phyloP scores from a whole-genome alignment of 495 filamentous ascomycete genomes.

The Sporormia fimetaria region DNA sequence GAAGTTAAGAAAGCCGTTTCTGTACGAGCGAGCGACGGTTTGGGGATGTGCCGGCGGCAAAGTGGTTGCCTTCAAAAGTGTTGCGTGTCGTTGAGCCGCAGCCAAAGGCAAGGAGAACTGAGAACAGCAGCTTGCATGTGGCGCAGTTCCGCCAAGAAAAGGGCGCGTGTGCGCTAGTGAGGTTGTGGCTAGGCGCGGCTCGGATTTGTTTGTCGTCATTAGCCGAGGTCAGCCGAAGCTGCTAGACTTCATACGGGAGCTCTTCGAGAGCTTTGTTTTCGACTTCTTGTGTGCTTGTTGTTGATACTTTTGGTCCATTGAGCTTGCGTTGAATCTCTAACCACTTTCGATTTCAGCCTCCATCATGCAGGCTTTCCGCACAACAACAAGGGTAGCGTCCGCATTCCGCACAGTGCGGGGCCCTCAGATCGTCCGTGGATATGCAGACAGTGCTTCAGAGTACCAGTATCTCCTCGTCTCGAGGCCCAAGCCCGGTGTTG shows the following conservation, averaged over 20 bases:
- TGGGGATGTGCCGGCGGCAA: no score
- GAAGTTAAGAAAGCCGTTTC: no score
- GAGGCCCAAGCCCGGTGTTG: slow-evolving; percentile 75
- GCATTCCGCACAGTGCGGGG: slow-evolving; percentile 9
- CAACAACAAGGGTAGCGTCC: slow-evolving; percentile 19
- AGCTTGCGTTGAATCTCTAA: no score
- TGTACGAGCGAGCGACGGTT: no score
- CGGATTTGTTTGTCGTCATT: slow-evolving; percentile 13
- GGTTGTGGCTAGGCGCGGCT: neutral
- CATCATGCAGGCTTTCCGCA: slow-evolving; percentile 15
- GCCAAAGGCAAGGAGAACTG: no score
- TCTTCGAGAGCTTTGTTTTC: neutral
- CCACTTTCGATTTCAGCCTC: no score
- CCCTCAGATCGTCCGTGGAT: slow-evolving; percentile 9
- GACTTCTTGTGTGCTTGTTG: no score
- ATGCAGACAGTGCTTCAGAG: slow-evolving; percentile 30
- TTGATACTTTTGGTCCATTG: no score
- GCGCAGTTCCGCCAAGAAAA: slow-evolving; percentile 4
- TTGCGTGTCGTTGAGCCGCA: no score
- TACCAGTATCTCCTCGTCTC: slow-evolving; percentile 79
- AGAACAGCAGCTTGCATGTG: no score
- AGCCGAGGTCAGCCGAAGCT: slow-evolving; percentile 19
- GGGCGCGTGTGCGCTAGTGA: neutral
- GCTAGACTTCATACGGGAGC: no score
- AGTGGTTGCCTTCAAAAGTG: no score